phyloP scores from a whole-genome alignment of 2,329 filamentous ascomycete species.

The Curvularia hawaiiensis region DNA sequence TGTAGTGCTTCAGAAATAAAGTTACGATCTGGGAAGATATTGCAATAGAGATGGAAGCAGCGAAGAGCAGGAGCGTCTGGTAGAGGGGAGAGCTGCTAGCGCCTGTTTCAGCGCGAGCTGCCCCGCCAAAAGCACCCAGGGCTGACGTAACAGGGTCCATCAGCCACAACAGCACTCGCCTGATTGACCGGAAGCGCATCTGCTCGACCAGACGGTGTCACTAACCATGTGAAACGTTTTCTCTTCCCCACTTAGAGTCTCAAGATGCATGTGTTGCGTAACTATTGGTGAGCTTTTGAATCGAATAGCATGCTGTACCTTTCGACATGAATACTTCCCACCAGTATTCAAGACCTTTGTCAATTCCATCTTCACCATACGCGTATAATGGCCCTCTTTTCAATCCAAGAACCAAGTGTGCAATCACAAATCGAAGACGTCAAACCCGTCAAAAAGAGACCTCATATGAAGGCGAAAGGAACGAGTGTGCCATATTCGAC shows the following conservation, averaged over 20 bases:
- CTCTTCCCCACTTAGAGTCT: background rate
- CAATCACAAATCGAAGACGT: background rate
- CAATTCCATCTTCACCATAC: conserved; percentile 1
- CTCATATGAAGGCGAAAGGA: background rate
- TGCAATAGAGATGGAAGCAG: background rate
- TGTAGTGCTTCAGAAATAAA: background rate
- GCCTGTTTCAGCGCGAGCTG: conserved; percentile 8
- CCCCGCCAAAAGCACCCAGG: conserved; percentile 9
- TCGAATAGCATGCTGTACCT: background rate
- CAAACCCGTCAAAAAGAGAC: background rate
- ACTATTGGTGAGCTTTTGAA: background rate
- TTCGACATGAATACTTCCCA: no score
- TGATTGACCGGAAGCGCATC: background rate
- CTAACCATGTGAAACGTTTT: background rate
- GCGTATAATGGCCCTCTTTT: background rate
- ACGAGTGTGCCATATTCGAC: background rate
- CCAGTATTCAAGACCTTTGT: background rate
- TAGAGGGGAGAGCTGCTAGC: conserved; percentile 6
- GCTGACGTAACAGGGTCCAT: conserved; percentile 12
- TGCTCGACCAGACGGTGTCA: background rate
- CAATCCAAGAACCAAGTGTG: background rate
- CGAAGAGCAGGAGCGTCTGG: background rate
- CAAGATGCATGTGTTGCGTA: background rate
- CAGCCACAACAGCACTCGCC: background rate
- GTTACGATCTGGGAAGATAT: background rate